Conservation (phyloP, 306 rosid species). For the Pyrus bretschneideri region DNA sequence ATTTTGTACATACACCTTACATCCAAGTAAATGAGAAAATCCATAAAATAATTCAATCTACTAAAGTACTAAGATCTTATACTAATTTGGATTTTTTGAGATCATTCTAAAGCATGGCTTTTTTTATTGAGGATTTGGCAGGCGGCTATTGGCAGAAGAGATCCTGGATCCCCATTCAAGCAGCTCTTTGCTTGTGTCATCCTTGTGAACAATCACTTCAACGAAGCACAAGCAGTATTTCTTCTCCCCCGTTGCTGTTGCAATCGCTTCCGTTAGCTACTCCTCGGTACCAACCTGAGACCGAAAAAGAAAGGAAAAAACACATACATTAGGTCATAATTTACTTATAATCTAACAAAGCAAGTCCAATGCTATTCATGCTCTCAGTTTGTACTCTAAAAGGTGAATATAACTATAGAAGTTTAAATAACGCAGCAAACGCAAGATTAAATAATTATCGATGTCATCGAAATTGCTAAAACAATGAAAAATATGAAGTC, state of each 20-base stretch:
- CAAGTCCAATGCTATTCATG: background rate
- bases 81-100: background rate
- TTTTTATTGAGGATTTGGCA: slow-evolving; percentile 36
- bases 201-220: slow-evolving; percentile 40
- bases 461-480: too few species aligned
- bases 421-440: too few species aligned
- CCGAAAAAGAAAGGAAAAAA: background rate
- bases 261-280: slow-evolving; percentile 30
- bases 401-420: too few species aligned
- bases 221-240: slow-evolving; percentile 38
- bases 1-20: too few species aligned
- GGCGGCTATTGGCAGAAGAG: slow-evolving; percentile 29
- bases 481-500: too few species aligned
- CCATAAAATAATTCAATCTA: too few species aligned
- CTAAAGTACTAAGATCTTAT: too few species aligned
- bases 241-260: slow-evolving; percentile 23
- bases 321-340: background rate
- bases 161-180: slow-evolving; percentile 53
- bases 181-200: slow-evolving; percentile 41
- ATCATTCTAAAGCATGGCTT: background rate
- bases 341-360: background rate
- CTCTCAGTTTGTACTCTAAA: background rate
- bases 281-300: slow-evolving; percentile 22
- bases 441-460: too few species aligned
- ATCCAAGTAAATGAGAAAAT: too few species aligned